Evolutionary conservation across 495 filamentous ascomycete genomes (phyloP).

Genomic region (Penicillium chermesinum): DNA sequence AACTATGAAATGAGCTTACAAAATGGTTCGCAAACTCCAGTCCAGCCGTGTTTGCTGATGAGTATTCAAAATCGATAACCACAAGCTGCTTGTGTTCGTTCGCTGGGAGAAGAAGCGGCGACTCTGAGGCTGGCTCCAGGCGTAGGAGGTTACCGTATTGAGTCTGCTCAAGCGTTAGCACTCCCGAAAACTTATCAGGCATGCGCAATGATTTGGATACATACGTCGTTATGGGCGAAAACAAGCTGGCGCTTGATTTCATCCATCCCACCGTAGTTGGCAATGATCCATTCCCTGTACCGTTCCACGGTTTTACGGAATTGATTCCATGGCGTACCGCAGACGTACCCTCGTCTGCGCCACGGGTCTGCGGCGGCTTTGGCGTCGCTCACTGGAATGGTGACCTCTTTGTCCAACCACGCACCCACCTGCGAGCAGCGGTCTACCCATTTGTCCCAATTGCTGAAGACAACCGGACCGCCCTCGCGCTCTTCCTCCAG

Average conservation of each 20-base stretch:
- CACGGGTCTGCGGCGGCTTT: constrained; percentile 44
- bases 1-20: constrained; percentile 39
- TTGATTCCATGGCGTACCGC: constrained; percentile 75
- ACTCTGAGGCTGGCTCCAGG: constrained; percentile 75
- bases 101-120: constrained; percentile 78
- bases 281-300: constrained; percentile 69
- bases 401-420: constrained; percentile 68
- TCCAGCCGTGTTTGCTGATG: constrained; percentile 80
- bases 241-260: constrained; percentile 71
- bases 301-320: constrained; percentile 73
- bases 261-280: constrained; percentile 60
- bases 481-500: constrained; percentile 67
- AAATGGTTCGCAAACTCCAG: constrained; percentile 98
- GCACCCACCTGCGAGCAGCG: constrained; percentile 71
- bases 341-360: constrained; percentile 69
- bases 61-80: constrained; percentile 99
- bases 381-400: constrained; percentile 35
- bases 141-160: constrained; percentile 98
- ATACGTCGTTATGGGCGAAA: constrained; percentile 96
- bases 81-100: constrained; percentile 93
- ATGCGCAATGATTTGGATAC: constrained; percentile 30
- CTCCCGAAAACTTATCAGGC: too few relatives aligned
- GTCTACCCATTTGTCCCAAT: constrained; percentile 93
- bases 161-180: constrained; percentile 51
- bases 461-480: constrained; percentile 79